Evolutionary conservation across 2,329 filamentous ascomycete species (phyloP).

Genomic region (Colletotrichum abscissum): DNA sequence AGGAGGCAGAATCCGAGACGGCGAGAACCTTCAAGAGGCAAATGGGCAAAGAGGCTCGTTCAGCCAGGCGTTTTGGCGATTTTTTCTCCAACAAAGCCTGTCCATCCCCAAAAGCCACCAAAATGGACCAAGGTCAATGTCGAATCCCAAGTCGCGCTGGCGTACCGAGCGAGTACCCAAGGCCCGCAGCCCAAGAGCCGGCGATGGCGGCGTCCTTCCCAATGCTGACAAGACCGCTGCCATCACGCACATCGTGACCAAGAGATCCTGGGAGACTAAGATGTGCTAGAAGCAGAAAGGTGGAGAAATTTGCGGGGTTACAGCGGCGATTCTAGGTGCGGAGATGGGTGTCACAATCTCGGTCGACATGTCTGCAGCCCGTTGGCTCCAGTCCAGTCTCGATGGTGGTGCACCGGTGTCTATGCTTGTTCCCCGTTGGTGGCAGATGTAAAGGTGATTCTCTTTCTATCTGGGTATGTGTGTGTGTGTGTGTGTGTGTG

Average conservation of each 20-base stretch:
- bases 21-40: not conserved
- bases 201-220: slow-evolving; percentile 32
- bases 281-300: slow-evolving; percentile 34
- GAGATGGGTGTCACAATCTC: slow-evolving; percentile 33
- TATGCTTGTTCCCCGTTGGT: not conserved
- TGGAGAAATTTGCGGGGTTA: slow-evolving; percentile 37
- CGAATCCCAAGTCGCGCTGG: slow-evolving; percentile 8
- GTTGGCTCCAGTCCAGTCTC: slow-evolving; percentile 3
- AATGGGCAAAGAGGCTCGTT: not conserved
- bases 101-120: not conserved
- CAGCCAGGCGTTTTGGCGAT: slow-evolving; percentile 17
- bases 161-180: slow-evolving; percentile 8
- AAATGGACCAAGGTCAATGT: slow-evolving; percentile 13
- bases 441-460: not conserved
- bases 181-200: slow-evolving; percentile 14
- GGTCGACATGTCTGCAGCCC: slow-evolving; percentile 14
- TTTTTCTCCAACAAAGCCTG: slow-evolving; percentile 20
- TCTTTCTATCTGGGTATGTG: not conserved
- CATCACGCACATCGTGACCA: slow-evolving; percentile 34
- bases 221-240: slow-evolving; percentile 34
- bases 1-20: not conserved
- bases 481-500: slow-evolving; percentile 3
- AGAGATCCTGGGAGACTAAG: slow-evolving; percentile 29
- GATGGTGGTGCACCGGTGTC: not conserved
- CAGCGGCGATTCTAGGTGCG: slow-evolving; percentile 32